Percentiles rank a stretch among this genome's conserved stretches.
phyloP scores from a whole-genome alignment of 164 flowering plant genomes.

The Tetracentron sinense region DNA sequence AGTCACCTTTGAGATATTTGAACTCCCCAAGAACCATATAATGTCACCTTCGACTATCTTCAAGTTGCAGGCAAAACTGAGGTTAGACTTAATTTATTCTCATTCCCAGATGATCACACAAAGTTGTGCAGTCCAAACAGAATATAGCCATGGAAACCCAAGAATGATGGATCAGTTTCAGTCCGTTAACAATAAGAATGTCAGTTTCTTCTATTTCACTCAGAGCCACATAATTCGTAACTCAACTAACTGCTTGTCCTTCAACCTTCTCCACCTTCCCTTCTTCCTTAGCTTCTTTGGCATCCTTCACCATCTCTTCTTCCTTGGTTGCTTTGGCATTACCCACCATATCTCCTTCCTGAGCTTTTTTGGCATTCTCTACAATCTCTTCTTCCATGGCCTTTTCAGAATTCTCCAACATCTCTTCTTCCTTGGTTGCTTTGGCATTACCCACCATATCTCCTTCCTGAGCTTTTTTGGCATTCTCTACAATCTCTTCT shows the following conservation, averaged over 20 bases:
- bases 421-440: background rate
- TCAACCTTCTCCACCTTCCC: conserved; percentile 6
- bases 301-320: conserved; percentile 1
- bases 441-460: conserved; percentile 5
- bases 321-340: background rate
- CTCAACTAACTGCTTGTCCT: conserved; percentile 7
- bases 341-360: conserved; percentile 11
- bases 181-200: conserved; percentile 1
- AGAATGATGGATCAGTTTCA: background rate
- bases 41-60: conserved; percentile 1
- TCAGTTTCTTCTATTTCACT: conserved; percentile 7
- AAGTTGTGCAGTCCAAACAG: background rate
- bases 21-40: conserved; percentile 1
- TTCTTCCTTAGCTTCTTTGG: background rate
- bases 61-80: conserved; percentile 12
- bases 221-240: conserved; percentile 5
- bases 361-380: background rate
- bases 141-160: conserved; percentile 5
- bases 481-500: conserved; percentile 12
- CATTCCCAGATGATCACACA: background rate
- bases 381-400: background rate
- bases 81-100: conserved; percentile 1
- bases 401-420: conserved; percentile 4
- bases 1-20: background rate
- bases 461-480: conserved; percentile 1